Evolutionary conservation across 140 eudicot species (phyloP).

Genomic region (Cichorium intybus): DNA sequence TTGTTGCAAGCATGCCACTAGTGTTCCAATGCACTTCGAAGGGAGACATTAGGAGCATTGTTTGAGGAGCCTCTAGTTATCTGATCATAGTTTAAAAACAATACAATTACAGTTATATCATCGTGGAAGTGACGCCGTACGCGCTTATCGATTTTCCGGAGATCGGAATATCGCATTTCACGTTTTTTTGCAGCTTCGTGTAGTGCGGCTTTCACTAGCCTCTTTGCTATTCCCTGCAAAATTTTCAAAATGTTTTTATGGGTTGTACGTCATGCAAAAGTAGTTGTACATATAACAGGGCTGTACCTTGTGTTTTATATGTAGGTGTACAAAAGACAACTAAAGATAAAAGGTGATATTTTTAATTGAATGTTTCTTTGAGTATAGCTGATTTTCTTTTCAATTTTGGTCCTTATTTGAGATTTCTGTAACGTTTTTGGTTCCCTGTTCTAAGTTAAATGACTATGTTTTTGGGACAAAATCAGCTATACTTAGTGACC

Average conservation of each 20-base stretch:
- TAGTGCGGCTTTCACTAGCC: constrained; percentile 73
- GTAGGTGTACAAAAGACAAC: background rate
- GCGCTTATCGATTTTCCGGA: constrained; percentile 58
- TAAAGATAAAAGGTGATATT: too few relatives aligned
- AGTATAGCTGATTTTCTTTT: too few relatives aligned
- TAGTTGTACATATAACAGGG: background rate
- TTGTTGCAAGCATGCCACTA: constrained; percentile 6
- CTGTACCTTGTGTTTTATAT: background rate
- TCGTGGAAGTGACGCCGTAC: constrained; percentile 82
- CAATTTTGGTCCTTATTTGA: too few relatives aligned
- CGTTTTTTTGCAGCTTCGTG: constrained; percentile 79
- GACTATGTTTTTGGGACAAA: too few relatives aligned
- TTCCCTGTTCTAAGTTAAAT: too few relatives aligned
- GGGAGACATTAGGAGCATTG: constrained; percentile 39
- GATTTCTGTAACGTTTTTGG: too few relatives aligned
- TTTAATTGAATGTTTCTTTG: too few relatives aligned
- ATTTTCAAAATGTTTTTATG: background rate
- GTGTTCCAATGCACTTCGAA: constrained; percentile 61
- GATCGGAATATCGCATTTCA: constrained; percentile 80
- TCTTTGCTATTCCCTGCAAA: constrained; percentile 71
- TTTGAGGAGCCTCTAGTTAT: constrained; percentile 35
- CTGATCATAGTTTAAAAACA: constrained; percentile 60
- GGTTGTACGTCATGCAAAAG: constrained; percentile 3
- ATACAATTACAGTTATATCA: constrained; percentile 70
- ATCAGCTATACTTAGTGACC: too few relatives aligned